A percentile compares a stretch with the other conserved stretches of the same genome.
These are phyloP conservation scores for Peronospora farinosa DNA, from an alignment of 352 stramenopile species.

Conservation along the genomic window DNA sequence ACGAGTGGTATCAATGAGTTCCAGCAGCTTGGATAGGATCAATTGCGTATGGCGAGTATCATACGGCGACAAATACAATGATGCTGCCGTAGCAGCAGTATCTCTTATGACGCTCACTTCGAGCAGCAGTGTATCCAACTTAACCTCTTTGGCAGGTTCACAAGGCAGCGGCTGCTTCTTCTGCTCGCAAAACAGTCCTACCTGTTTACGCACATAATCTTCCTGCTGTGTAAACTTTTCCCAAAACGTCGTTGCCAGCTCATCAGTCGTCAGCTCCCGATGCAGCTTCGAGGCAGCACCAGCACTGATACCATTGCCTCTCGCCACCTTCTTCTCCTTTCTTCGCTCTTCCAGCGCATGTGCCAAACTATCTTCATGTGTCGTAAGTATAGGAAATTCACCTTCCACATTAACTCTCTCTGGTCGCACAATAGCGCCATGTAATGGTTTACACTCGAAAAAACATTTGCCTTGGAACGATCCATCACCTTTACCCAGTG, in stretches of 20 bases:
- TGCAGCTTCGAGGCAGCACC: conserved; percentile 7
- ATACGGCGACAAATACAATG: conserved; percentile 81
- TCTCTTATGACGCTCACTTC: conserved; percentile 53
- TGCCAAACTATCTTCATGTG: conserved; percentile 46
- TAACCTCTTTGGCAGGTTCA: conserved; percentile 34
- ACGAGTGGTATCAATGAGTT: conserved; percentile 63
- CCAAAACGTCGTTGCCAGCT: conserved; percentile 61
- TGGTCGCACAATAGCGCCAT: conserved; percentile 60
- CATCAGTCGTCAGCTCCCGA: conserved; percentile 40
- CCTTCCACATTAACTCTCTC: conserved; percentile 50
- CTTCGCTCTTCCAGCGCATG: conserved; percentile 47
- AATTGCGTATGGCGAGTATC: conserved; percentile 77
- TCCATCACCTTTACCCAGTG: conserved; percentile 72
- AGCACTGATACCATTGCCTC: not conserved
- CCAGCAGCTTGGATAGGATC: conserved; percentile 51
- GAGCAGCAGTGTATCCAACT: conserved; percentile 48
- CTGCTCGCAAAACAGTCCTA: conserved; percentile 52
- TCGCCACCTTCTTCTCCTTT: conserved; percentile 34
- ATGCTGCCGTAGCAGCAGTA: conserved; percentile 50
- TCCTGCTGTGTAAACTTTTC: conserved; percentile 49
- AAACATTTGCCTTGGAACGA: conserved; percentile 44
- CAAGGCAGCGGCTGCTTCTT: conserved; percentile 45
- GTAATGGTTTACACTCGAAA: conserved; percentile 52
- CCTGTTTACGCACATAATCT: conserved; percentile 39
- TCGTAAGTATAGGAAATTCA: conserved; percentile 46